Evolutionary conservation across 1,284 basidiomycete genomes (phyloP), one percentile per base, ranked within the genome.

Genomic region (Fomitopsis palustris): DNA sequence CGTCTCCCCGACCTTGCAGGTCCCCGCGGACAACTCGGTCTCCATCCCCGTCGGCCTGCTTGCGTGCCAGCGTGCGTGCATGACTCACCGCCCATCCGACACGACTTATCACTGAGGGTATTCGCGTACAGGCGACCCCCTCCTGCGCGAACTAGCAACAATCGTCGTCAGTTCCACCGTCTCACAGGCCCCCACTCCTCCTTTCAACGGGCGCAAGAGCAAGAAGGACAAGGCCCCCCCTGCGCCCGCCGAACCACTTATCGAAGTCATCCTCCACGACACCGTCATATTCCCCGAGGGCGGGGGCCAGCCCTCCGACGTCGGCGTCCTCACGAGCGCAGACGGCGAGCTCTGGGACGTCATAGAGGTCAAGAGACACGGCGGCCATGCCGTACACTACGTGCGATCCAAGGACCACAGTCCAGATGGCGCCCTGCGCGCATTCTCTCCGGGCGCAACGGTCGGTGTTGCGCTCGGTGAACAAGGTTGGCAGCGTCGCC

Each of bases 261-360:
- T 88, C 35, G 83, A 88, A 64, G 76, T 95, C 4, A 79, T 90
- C 62, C 74, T 92, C 41, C 85, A 88, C 61, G 93, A 95, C 71
- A 94, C 92, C 1, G 80, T 93, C n/a, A 81, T 94, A 47, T 95
- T 95, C 68, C 93, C 93, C 0, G 93, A 95, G 74, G 92, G 92
- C 14, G 93, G 93, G 16, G 92, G 92, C 2, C 93, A 96, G 67
- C 90, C 92, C 0, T 87, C 86, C 5, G 93, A 95, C 68, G 86
- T 85, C 23, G 93, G 93, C 0, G 57, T 78, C 9, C 75, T 95
- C 21, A 79, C 77, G 1, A 73, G 72, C 14, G 66, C 69, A 0
- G 73, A 82, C 57, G 76, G 78, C 14, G 72, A 69, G 5, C 63
- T 73, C 5, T 90, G 87, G 81, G 75, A 82, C 16, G 85, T 95